Evolutionary conservation across 805 yeast genomes (phyloP), one percentile per base, ranked within the genome.

Genomic region (Metschnikowia lochheadii): DNA sequence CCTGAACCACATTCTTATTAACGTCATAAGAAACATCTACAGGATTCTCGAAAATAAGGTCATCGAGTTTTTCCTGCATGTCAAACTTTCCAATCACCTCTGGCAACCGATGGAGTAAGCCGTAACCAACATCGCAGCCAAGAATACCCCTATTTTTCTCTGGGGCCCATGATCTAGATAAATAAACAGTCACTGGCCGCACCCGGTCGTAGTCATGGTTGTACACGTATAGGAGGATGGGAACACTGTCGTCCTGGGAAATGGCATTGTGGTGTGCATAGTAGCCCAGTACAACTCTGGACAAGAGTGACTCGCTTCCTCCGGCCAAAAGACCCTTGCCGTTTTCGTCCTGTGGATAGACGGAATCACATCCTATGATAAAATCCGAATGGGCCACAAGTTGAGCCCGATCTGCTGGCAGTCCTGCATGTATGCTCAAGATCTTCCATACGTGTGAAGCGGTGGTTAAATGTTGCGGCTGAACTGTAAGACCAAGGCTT

Each of bases 121-220:
- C 99, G 61, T 90, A 91, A 0, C 97, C 98, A 17, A 92, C 95
- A 56, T 91, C 96, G 69, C 97, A 90, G 2, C 99, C 99, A 35
- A 92, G 69, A 35, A 89, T 73, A 1, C 96, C 96, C 56, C 73
- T 78, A 14, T 91, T 89, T 14, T 64, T 68, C 8, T 71, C 76
- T 11, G 58, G 56, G n/a, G 90, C 89, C 89, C 94, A 87, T 15
- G 71, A 66, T n/a, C 78, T 76, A n/a, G 78, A 71, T 40, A 74
- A 63, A 48, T 79, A 73, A n/a, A 91, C 88, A 0, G 87, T 83
- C 3, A 92, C 91, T 0, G 96, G 96, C 58, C 99, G 78, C 37
- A 89, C 84, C 13, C 86, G 77, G 63, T 92, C 94, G 61, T 82
- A 85, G 61, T 87, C 95, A 58, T 86, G 92, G 66, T 92, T 92